phyloP scores from a whole-genome alignment of 1,284 basidiomycete species.

The Bjerkandera adusta region DNA sequence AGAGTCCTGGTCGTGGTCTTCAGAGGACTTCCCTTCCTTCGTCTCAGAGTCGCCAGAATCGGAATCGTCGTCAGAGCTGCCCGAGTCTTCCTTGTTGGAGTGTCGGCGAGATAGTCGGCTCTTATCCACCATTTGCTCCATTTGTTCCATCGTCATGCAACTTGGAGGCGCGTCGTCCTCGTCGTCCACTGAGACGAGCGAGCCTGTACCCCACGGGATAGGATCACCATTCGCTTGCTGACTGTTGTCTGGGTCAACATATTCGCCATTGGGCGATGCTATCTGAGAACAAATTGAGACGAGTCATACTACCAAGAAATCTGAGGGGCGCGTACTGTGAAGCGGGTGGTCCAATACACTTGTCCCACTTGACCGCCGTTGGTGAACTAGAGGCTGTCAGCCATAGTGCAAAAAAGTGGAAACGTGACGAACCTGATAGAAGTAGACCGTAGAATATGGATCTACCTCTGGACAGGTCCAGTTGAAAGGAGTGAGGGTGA shows the following conservation, averaged over 20 bases:
- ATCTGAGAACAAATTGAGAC: conserved; percentile 23
- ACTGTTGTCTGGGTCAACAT: conserved; percentile 26
- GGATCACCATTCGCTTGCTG: conserved; percentile 34
- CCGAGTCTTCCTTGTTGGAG: conserved; percentile 10
- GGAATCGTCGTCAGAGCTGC: conserved; percentile 6
- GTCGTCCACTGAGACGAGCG: conserved; percentile 9
- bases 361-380: conserved; percentile 28
- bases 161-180: not conserved
- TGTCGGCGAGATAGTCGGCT: too few relatives aligned
- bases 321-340: conserved; percentile 28
- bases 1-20: conserved; percentile 1
- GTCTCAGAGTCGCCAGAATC: conserved; percentile 2
- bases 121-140: conserved; percentile 3
- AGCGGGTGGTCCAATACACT: conserved; percentile 38
- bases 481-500: conserved; percentile 29
- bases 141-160: conserved; percentile 1
- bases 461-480: conserved; percentile 40
- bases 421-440: conserved; percentile 34
- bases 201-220: conserved; percentile 32
- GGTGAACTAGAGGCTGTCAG: conserved; percentile 29
- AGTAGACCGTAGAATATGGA: conserved; percentile 38
- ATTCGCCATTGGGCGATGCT: conserved; percentile 27
- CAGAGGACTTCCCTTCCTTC: conserved; percentile 1
- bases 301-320: not conserved
- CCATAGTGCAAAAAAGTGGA: not conserved